Conservation (phyloP, 2,329 filamentous ascomycete genomes). For the Claviceps capensis region DNA sequence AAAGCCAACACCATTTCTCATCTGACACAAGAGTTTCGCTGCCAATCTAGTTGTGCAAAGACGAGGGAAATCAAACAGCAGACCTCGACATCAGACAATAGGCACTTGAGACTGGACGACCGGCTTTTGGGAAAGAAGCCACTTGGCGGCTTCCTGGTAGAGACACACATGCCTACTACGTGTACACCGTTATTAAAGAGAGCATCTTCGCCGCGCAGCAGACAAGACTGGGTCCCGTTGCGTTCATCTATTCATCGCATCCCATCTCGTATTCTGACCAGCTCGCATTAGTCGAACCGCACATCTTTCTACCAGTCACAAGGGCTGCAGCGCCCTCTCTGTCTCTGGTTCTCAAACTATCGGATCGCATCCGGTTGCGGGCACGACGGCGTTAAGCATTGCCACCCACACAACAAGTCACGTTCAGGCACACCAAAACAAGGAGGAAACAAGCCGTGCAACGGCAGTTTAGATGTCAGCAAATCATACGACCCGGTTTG, state of each 20-base stretch:
- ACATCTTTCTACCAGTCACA: conserved; percentile 1
- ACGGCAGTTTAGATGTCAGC: background rate
- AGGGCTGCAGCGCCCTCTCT: background rate
- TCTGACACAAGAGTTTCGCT: background rate
- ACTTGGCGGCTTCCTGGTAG: background rate
- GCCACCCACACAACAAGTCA: conserved; percentile 1
- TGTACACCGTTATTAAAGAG: background rate
- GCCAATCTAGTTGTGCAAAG: background rate
- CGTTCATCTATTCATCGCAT: background rate
- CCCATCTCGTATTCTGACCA: conserved; percentile 6
- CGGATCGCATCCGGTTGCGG: background rate
- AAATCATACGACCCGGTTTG: background rate
- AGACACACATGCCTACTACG: background rate
- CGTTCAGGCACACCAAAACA: background rate
- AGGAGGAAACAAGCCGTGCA: background rate
- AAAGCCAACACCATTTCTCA: background rate
- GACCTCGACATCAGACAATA: background rate
- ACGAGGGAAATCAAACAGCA: background rate
- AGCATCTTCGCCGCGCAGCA: background rate
- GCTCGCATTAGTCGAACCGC: background rate
- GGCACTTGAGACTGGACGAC: background rate
- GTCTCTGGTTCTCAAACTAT: background rate
- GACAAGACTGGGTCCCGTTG: background rate
- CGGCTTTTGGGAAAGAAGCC: background rate
- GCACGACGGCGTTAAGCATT: background rate